Percentiles rank a stretch among this genome's conserved stretches.
Evolutionary conservation across 805 yeast species (phyloP).

Genomic region (Ogataea henricii): DNA sequence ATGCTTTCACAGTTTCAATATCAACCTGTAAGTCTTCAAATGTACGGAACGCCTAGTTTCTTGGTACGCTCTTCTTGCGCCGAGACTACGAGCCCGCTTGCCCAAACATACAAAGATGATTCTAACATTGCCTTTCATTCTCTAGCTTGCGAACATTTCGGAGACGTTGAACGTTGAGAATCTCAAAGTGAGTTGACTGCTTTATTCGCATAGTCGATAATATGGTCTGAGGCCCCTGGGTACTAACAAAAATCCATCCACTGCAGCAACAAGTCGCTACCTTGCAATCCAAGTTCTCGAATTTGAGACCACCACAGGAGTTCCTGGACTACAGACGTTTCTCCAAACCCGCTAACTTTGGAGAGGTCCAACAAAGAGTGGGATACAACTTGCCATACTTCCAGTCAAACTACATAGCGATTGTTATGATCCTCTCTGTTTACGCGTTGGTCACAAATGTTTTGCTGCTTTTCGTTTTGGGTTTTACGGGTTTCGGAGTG

Average conservation of each 20-base stretch:
- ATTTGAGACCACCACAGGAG: conserved; percentile 87
- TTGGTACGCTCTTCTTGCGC: background rate
- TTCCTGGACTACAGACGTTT: conserved; percentile 88
- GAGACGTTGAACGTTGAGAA: conserved; percentile 54
- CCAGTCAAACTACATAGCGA: conserved; percentile 79
- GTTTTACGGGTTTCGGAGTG: conserved; percentile 71
- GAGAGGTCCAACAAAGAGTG: conserved; percentile 87
- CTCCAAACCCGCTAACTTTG: conserved; percentile 86
- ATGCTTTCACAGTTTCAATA: conserved; percentile 42
- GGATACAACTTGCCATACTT: conserved; percentile 84
- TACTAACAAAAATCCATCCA: background rate
- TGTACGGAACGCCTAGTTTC: background rate
- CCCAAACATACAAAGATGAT: background rate
- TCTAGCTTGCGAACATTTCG: conserved; percentile 42
- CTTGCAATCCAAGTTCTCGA: conserved; percentile 64
- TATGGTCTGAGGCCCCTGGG: background rate
- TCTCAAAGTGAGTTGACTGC: conserved; percentile 35
- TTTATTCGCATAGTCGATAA: background rate
- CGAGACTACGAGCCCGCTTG: background rate
- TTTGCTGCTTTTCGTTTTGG: conserved; percentile 79
- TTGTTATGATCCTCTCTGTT: conserved; percentile 70
- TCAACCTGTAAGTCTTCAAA: conserved; percentile 39
- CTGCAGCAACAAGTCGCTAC: conserved; percentile 37
- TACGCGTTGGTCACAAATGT: conserved; percentile 88
- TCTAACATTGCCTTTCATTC: background rate